Evolutionary conservation across 345 rosid genomes (phyloP).

Genomic region (Isatis tinctoria): DNA sequence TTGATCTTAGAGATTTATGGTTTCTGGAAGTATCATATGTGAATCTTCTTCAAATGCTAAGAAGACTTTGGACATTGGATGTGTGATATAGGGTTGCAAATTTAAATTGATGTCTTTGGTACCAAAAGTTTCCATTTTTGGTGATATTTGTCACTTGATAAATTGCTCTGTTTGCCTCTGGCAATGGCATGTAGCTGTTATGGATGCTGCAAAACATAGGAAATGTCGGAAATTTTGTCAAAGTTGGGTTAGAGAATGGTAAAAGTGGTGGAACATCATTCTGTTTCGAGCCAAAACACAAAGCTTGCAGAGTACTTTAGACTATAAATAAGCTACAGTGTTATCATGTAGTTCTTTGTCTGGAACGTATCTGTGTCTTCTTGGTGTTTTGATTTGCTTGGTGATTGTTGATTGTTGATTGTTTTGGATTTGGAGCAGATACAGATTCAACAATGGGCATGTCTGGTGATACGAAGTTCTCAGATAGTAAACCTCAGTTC

Average conservation of each 20-base stretch:
- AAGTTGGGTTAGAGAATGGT: background rate
- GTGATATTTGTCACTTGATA: background rate
- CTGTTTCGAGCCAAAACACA: background rate
- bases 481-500: constrained; percentile 69
- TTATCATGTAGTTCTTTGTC: constrained; percentile 1
- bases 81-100: background rate
- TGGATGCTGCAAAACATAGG: background rate
- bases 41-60: background rate
- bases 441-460: constrained; percentile 60
- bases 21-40: background rate
- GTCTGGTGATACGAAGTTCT: constrained; percentile 71
- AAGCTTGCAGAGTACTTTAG: background rate
- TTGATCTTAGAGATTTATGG: background rate
- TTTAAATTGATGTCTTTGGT: background rate
- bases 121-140: background rate
- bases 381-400: background rate
- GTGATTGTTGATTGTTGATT: background rate
- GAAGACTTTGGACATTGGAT: background rate
- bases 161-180: background rate
- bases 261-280: background rate
- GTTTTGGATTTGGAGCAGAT: constrained; percentile 35
- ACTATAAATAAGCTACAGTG: background rate
- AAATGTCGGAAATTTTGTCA: background rate
- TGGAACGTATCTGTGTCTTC: background rate
- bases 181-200: background rate